These are phyloP conservation scores for Botrytis cinerea DNA, from an alignment of 2,329 filamentous ascomycete species.

Conservation along the genomic window DNA sequence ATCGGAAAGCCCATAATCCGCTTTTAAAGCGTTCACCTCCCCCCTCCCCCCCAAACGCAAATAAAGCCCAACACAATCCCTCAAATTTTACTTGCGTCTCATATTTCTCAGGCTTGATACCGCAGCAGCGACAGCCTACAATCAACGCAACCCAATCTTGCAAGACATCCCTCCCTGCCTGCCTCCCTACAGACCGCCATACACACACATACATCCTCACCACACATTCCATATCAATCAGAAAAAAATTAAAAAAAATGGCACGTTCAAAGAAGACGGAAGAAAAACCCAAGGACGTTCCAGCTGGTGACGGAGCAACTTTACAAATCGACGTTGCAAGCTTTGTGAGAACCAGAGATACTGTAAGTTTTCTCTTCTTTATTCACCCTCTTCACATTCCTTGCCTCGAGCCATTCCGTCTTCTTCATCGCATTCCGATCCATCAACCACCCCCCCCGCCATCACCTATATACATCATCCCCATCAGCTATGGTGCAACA, in stretches of 20 bases:
- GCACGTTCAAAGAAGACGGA: constrained; percentile 47
- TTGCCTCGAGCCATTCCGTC: constrained; percentile 27
- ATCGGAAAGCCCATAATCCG: constrained; percentile 1
- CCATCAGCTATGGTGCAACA: background rate
- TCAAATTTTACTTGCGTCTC: constrained; percentile 4
- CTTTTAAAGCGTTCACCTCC: background rate
- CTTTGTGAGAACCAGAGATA: constrained; percentile 78
- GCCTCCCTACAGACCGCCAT: background rate
- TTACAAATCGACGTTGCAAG: constrained; percentile 66
- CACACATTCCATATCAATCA: constrained; percentile 9
- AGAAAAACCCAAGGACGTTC: constrained; percentile 30
- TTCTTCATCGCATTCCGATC: constrained; percentile 26
- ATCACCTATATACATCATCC: background rate
- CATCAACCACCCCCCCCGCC: constrained; percentile 14
- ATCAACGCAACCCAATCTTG: too few species aligned
- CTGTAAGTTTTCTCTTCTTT: constrained; percentile 53
- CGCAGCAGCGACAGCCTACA: constrained; percentile 12
- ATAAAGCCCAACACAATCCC: background rate
- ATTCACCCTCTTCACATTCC: constrained; percentile 14
- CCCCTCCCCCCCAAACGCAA: background rate
- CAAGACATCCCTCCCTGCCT: background rate
- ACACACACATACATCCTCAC: background rate
- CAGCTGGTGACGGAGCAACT: constrained; percentile 33
- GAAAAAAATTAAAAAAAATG: constrained; percentile 39
- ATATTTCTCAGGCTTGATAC: background rate